Base-by-base conservation (phyloP, 257 asterid species). In the Gentiana straminea region DNA sequence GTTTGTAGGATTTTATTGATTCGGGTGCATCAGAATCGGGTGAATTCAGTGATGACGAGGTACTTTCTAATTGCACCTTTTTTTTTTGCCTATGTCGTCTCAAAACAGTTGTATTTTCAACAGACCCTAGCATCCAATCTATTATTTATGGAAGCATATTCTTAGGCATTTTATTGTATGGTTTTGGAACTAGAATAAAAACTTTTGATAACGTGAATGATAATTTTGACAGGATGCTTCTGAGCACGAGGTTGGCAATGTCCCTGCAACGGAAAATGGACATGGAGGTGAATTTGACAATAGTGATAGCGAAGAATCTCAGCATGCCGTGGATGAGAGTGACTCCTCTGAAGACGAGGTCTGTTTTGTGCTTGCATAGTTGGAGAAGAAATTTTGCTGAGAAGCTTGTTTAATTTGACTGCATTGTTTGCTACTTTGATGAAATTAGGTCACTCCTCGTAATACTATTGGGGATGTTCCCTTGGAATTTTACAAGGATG, bases 401-500 rank as follows among this genome's bases (percentile, higher is more conserved):
- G 7, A 35, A 38, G 15, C 32, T 38, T 34, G 57, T 35, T 7
- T 36, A 55, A 33, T n/a, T 8, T 49, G 45, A 1, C 33, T 33
- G 46, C 64, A 52, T n/a, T 35, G 1, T 37, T 58, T 55, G 33
- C 8, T 58, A 38, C 65, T 51, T 62, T 71, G 33, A 58, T 60
- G n/a, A 2, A 62, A 57, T 55, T 69, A 91, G 98, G 94, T 85
- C 70, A 79, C 79, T 55, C 95, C 98, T 60, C 95, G 86, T 58
- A 92, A 92, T 74, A 92, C 98, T 3, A 48, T 88, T 63, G 98
- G 98, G 54, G 63, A 80, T 75, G 95, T 92, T 64, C 98, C 98
- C 33, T 70, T 88, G 69, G 68, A 55, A 55, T 92, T 95, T 95
- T 92, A 92, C 78, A 67, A 75, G 68, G 95, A 92, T 51, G 98